phyloP scores from a whole-genome alignment of 2,329 filamentous ascomycete genomes.

The Metarhizium humberi region DNA sequence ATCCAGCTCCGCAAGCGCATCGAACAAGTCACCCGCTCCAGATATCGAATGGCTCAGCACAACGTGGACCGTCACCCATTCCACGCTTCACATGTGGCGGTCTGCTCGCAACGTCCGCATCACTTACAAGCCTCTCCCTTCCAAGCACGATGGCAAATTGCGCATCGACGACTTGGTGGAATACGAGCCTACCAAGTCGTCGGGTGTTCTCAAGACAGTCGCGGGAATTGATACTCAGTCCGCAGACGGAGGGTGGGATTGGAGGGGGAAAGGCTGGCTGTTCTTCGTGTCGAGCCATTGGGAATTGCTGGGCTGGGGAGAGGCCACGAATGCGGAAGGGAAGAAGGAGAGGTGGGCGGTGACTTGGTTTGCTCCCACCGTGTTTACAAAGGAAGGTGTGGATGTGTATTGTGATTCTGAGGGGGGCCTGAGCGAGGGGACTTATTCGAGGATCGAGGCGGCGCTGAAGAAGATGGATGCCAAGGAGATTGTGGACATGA shows the following conservation, averaged over 20 bases:
- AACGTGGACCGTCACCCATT: conserved; percentile 68
- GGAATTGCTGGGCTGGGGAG: conserved; percentile 73
- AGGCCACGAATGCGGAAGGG: conserved; percentile 30
- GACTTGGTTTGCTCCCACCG: conserved; percentile 74
- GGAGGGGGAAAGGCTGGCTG: conserved; percentile 70
- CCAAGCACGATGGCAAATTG: conserved; percentile 25
- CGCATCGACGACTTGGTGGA: conserved; percentile 64
- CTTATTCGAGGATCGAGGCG: conserved; percentile 45
- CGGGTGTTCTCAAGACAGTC: conserved; percentile 47
- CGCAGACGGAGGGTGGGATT: conserved; percentile 48
- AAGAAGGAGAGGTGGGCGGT: conserved; percentile 59
- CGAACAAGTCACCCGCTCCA: conserved; percentile 29
- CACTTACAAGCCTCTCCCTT: conserved; percentile 53
- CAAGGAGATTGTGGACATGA: conserved; percentile 42
- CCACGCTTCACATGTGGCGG: conserved; percentile 72
- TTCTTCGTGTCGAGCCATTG: conserved; percentile 65
- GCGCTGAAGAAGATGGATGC: conserved; percentile 39
- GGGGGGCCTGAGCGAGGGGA: conserved; percentile 49
- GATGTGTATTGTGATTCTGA: conserved; percentile 64
- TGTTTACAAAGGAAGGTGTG: conserved; percentile 75
- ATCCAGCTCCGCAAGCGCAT: conserved; percentile 12
- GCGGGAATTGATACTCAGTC: conserved; percentile 51
- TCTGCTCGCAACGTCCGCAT: conserved; percentile 72
- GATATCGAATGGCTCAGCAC: conserved; percentile 50
- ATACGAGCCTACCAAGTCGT: conserved; percentile 47